These are phyloP conservation scores for Akanthomyces uredinophilus DNA, from an alignment of 2,329 filamentous ascomycete genomes.

Conservation along the genomic window DNA sequence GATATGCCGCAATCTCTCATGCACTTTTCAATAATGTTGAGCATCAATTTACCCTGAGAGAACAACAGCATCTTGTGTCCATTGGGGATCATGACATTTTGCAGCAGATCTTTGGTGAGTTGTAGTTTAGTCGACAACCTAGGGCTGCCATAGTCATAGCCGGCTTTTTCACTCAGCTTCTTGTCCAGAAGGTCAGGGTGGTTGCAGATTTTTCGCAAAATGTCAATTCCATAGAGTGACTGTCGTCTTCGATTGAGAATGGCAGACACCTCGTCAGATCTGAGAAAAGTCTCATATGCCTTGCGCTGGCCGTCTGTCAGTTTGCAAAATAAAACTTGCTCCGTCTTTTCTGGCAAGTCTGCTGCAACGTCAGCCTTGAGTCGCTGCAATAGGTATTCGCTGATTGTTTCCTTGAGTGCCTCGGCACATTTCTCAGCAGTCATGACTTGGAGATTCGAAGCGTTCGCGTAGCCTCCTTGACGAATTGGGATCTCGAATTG, in stretches of 20 bases:
- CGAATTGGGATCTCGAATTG: constrained; percentile 94
- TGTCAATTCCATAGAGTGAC: constrained; percentile 83
- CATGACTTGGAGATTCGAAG: constrained; percentile 88
- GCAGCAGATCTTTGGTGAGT: constrained; percentile 80
- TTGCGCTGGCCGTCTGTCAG: constrained; percentile 71
- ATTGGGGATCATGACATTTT: constrained; percentile 75
- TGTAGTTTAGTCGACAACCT: constrained; percentile 92
- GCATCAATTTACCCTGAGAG: constrained; percentile 89
- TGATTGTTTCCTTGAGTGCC: constrained; percentile 88
- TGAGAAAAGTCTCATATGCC: constrained; percentile 75
- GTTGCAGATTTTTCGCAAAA: constrained; percentile 93
- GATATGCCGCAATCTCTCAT: constrained; percentile 65
- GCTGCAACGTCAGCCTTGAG: constrained; percentile 91
- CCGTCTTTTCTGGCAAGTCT: constrained; percentile 90
- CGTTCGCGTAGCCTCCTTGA: constrained; percentile 90
- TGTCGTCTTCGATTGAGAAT: constrained; percentile 72
- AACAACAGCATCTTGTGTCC: constrained; percentile 94
- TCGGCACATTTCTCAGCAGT: constrained; percentile 92
- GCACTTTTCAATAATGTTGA: constrained; percentile 87
- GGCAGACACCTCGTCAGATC: constrained; percentile 77
- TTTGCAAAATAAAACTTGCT: constrained; percentile 94
- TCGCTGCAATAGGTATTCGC: constrained; percentile 85
- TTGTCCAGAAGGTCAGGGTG: constrained; percentile 84
- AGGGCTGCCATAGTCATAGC: constrained; percentile 72
- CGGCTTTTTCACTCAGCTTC: constrained; percentile 46